phyloP scores from a whole-genome alignment of 495 filamentous ascomycete species.

The Aspergillus saccharolyticus region DNA sequence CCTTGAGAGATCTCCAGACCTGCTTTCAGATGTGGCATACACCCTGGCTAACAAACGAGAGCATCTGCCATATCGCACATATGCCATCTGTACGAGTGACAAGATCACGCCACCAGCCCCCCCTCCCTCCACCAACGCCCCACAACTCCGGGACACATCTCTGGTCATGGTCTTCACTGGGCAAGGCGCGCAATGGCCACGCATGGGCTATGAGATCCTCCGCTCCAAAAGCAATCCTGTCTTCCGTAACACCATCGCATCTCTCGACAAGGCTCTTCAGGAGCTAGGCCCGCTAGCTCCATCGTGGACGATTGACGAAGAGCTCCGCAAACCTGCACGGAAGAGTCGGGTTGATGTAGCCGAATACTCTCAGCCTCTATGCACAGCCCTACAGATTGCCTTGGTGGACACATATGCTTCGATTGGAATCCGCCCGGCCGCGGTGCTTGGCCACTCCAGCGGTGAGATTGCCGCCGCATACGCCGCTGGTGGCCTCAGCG shows the following conservation, averaged over 20 bases:
- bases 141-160: no score
- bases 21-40: no score
- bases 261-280: no score
- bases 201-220: conserved; percentile 22
- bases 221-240: no score
- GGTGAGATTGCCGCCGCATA: conserved; percentile 24
- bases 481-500: conserved; percentile 12
- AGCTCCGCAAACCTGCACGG: no score
- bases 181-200: conserved; percentile 26
- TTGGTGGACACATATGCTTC: conserved; percentile 6
- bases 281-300: no score
- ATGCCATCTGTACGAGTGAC: not conserved
- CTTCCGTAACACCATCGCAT: no score
- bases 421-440: conserved; percentile 7
- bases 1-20: no score
- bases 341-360: no score
- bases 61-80: not conserved
- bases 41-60: not conserved
- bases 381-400: conserved; percentile 29
- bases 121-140: no score
- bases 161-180: conserved; percentile 27
- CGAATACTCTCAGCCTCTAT: conserved; percentile 27
- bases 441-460: conserved; percentile 17
- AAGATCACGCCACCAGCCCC: no score
- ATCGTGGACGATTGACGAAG: conserved; percentile 14